Conservation (phyloP, 345 rosid genomes). For the Adansonia digitata region DNA sequence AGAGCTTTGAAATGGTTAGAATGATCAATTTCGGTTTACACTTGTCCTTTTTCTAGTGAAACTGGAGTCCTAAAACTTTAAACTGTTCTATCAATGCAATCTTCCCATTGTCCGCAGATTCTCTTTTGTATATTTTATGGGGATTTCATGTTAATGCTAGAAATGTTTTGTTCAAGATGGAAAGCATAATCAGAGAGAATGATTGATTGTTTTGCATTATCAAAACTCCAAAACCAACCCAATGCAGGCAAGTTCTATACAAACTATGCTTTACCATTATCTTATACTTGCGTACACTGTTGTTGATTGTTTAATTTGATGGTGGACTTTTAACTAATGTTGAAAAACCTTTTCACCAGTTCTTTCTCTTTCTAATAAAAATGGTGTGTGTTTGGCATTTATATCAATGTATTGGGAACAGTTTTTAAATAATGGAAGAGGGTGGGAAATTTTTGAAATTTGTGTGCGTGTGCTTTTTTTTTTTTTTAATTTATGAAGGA, state of each 20-base stretch:
- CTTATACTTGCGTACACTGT: not conserved
- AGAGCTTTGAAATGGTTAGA: no score
- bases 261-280: not conserved
- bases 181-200: not conserved
- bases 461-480: no score
- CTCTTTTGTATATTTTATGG: not conserved
- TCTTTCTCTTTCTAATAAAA: not conserved
- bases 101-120: not conserved
- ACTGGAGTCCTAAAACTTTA: not conserved
- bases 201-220: no score
- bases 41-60: not conserved
- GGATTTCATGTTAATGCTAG: not conserved
- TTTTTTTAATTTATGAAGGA: no score
- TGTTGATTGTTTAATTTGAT: not conserved
- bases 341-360: not conserved
- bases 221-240: not conserved
- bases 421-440: no score
- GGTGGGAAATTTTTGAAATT: no score
- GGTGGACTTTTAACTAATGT: not conserved
- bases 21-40: not conserved
- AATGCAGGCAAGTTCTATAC: conserved; percentile 1
- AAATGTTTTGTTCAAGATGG: not conserved
- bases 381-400: not conserved
- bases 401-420: not conserved
- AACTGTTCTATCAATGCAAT: not conserved